These are phyloP conservation scores for Boletus rubroflammeus DNA, from an alignment of 768 basidiomycete genomes.

Conservation along the genomic window DNA sequence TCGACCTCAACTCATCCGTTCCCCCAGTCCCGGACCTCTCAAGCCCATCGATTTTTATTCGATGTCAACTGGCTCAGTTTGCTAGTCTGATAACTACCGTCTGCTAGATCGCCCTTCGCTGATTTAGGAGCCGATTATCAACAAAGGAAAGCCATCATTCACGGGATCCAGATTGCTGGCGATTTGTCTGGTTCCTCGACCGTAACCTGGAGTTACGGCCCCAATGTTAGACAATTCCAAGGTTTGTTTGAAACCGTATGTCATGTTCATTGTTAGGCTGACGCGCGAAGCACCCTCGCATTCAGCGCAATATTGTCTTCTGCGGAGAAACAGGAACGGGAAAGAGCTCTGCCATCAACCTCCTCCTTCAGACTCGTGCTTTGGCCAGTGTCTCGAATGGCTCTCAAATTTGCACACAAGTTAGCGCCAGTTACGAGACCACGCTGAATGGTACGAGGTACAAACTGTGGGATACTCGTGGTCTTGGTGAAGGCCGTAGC, in stretches of 20 bases:
- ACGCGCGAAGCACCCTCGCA: neutral
- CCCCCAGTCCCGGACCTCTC: neutral
- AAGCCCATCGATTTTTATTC: neutral
- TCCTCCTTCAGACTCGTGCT: constrained; percentile 11
- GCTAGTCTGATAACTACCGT: neutral
- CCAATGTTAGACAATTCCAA: neutral
- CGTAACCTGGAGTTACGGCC: neutral
- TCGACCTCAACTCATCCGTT: neutral
- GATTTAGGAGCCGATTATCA: neutral
- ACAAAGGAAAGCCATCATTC: neutral
- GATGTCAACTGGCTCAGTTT: neutral
- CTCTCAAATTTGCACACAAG: constrained; percentile 18
- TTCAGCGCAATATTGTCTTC: constrained; percentile 18
- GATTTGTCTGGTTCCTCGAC: neutral
- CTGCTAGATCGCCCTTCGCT: neutral
- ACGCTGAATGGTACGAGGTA: constrained; percentile 1
- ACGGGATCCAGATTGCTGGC: neutral
- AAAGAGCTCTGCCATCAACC: constrained; percentile 29
- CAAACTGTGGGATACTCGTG: constrained; percentile 36
- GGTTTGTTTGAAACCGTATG: constrained; percentile 8
- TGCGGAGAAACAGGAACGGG: constrained; percentile 24
- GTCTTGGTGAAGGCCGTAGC: constrained; percentile 31
- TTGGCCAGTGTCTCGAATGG: constrained; percentile 9
- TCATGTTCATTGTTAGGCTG: neutral
- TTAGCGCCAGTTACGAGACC: neutral